Evolutionary conservation across 2,329 filamentous ascomycete genomes (phyloP).

Genomic region (Allantophomopsis cytisporea): DNA sequence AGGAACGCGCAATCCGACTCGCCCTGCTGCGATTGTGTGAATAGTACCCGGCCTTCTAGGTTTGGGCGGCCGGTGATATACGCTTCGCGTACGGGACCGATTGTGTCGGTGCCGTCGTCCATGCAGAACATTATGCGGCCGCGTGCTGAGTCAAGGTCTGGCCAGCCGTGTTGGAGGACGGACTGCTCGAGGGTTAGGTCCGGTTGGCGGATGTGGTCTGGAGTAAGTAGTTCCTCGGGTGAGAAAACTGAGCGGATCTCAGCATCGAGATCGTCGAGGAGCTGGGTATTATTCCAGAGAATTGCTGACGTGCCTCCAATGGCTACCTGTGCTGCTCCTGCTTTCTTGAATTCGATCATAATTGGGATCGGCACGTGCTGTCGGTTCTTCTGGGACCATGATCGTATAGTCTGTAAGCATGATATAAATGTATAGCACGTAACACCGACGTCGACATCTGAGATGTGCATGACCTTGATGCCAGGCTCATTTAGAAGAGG

Average conservation of each 20-base stretch:
- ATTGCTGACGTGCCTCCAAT: conserved; percentile 21
- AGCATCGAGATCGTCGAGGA: conserved; percentile 26
- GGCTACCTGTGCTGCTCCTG: not conserved
- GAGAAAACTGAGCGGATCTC: conserved; percentile 31
- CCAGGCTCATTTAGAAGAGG: conserved; percentile 22
- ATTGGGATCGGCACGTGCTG: conserved; percentile 31
- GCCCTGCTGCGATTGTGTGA: conserved; percentile 32
- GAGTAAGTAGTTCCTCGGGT: conserved; percentile 25
- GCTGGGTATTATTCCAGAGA: conserved; percentile 25
- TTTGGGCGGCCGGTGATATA: conserved; percentile 14
- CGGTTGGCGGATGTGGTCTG: conserved; percentile 28
- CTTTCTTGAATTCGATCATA: conserved; percentile 33
- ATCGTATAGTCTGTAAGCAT: conserved; percentile 27
- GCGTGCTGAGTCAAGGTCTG: conserved; percentile 25
- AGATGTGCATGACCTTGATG: conserved; percentile 35
- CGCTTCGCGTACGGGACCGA: conserved; percentile 21
- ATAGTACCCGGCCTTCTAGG: conserved; percentile 22
- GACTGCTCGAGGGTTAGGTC: conserved; percentile 29
- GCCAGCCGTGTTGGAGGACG: conserved; percentile 32
- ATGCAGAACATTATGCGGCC: conserved; percentile 35
- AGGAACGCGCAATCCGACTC: conserved; percentile 31
- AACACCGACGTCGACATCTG: conserved; percentile 30
- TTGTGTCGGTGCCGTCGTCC: conserved; percentile 28
- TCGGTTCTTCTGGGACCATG: conserved; percentile 28
- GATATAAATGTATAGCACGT: conserved; percentile 30